These are phyloP conservation scores for Hebeloma cylindrosporum DNA, from an alignment of 768 basidiomycete genomes.

Conservation along the genomic window DNA sequence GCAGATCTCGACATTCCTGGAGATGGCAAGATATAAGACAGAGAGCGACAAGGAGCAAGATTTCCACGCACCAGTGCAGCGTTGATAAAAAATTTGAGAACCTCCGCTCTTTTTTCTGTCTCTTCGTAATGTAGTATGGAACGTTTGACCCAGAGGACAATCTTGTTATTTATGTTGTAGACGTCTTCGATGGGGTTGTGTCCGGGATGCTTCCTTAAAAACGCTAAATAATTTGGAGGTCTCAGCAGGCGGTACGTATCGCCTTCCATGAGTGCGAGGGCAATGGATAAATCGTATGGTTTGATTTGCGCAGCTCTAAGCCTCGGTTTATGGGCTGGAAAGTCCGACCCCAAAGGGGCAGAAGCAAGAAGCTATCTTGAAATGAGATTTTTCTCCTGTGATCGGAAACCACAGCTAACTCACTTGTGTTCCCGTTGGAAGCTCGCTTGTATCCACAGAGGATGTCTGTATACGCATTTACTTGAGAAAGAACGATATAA, in stretches of 20 bases:
- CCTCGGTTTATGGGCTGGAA: conserved; percentile 26
- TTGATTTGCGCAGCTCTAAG: conserved; percentile 31
- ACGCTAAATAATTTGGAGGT: conserved; percentile 41
- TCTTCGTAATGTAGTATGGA: conserved; percentile 38
- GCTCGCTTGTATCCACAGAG: no score
- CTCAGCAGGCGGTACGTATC: conserved; percentile 37
- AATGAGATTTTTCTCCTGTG: no score
- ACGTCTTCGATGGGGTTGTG: conserved; percentile 33
- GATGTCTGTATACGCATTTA: no score
- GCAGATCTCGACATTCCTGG: conserved; percentile 42
- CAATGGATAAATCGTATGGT: conserved; percentile 40
- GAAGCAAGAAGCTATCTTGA: no score
- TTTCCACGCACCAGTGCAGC: conserved; percentile 37
- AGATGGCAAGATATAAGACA: not conserved
- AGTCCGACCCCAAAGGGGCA: no score
- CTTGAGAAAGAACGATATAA: no score
- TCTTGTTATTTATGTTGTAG: conserved; percentile 34
- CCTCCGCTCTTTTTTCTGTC: conserved; percentile 34
- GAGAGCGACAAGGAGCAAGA: no score
- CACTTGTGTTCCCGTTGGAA: no score
- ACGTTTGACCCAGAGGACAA: conserved; percentile 38
- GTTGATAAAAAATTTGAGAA: conserved; percentile 44
- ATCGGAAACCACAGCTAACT: no score
- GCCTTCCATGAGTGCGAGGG: conserved; percentile 42
- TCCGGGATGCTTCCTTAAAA: conserved; percentile 29